Base-by-base conservation (phyloP, 805 yeast species). In the Kazachstania bromeliacearum region DNA sequence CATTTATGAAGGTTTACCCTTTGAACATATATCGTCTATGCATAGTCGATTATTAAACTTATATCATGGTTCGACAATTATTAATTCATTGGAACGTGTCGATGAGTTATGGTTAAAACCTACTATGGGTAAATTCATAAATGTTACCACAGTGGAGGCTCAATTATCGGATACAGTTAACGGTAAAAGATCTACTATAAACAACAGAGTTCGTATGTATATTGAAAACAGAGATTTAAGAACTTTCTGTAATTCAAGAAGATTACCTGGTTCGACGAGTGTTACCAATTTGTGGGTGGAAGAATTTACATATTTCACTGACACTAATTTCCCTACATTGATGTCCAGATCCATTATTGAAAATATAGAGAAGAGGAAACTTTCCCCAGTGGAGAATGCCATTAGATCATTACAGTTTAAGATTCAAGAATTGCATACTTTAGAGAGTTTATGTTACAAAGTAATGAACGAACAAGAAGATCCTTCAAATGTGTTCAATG, bases 331-430 rank as follows among this genome's bases (percentile, higher is more conserved):
- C 77, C 96, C 96, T 18, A 80, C 94, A 0, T 69, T 85, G 57
- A 81, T 85, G 82, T 82, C 85, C 53, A 69, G 94, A 58, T 74
- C 87, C 46, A 92, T 82, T 51, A 73, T 85, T 45, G 70, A 69
- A 42, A 40, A 51, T 3, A 63, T 70, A 7, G 58, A 55, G 7
- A 65, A 67, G 5, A 67, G 69, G 17, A 78, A 71, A 47, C 60
- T 84, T 32, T 81, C 94, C n/a, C 96, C 96, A 10, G 64, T 85
- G 40, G 81, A 83, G 47, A 85, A 82, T 60, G 95, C 95, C 0
- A 65, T 80, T 38, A 68, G 81, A 45, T 67, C 84, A 3, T 61
- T 87, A 39, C 63, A 71, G 31, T 64, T 69, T 38, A 85, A 82
- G 63, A 80, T 77, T 35, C 78, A 77, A 47, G 94, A 85, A 46